Percentiles rank a stretch among this genome's conserved stretches.
These are phyloP conservation scores for Sanghuangporus weigelae DNA, from an alignment of 1,284 basidiomycete genomes.

Conservation along the genomic window DNA sequence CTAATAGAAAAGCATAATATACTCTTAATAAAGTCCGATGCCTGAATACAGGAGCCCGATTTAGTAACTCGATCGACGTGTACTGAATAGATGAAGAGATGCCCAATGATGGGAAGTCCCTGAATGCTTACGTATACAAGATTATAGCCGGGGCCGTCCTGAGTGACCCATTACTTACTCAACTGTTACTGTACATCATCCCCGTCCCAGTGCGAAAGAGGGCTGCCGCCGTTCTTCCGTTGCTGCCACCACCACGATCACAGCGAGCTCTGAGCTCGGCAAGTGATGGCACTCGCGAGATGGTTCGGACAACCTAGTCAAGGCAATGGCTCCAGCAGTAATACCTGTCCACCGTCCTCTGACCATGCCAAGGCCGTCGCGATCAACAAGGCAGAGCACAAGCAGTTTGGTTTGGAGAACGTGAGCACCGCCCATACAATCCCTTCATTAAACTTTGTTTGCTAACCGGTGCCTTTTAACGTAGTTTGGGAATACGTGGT, in stretches of 20 bases:
- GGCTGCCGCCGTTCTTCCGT: neutral
- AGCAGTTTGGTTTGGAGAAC: slow-evolving; percentile 91
- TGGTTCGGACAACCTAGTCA: slow-evolving; percentile 28
- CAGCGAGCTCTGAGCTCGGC: slow-evolving; percentile 14
- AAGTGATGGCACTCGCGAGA: slow-evolving; percentile 40
- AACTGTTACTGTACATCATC: neutral
- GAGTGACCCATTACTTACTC: slow-evolving; percentile 6
- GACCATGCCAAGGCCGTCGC: slow-evolving; percentile 28
- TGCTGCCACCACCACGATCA: slow-evolving; percentile 1
- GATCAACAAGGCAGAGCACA: slow-evolving; percentile 57
- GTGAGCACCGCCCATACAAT: slow-evolving; percentile 44
- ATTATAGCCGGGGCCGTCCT: neutral
- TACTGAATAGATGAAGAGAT: neutral
- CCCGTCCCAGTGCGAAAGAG: neutral
- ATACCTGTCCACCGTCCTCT: slow-evolving; percentile 23
- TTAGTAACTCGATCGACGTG: neutral
- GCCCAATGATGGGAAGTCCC: neutral
- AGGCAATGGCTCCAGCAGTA: slow-evolving; percentile 21
- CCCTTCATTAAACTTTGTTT: neutral
- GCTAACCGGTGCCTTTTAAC: slow-evolving; percentile 13
- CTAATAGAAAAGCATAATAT: too few species aligned
- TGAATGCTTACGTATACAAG: neutral
- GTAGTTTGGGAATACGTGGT: slow-evolving; percentile 86
- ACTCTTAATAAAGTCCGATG: too few species aligned
- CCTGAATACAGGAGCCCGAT: neutral